phyloP scores from a whole-genome alignment of 179 eudicot species.

The Silene coronaria region DNA sequence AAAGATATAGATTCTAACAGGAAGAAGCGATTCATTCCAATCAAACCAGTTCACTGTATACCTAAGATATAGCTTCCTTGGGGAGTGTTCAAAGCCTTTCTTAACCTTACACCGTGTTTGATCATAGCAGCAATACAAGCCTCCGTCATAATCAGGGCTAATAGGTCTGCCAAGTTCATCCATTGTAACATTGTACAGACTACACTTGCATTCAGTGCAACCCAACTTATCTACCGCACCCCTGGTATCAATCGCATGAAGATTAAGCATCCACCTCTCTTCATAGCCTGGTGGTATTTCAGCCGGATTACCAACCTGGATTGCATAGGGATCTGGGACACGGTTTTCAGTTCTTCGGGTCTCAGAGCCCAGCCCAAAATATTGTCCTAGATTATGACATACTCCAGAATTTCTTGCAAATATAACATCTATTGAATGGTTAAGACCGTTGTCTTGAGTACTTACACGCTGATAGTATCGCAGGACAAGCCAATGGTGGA shows the following conservation, averaged over 20 bases:
- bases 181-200: conserved; percentile 53
- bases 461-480: conserved; percentile 48
- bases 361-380: conserved; percentile 72
- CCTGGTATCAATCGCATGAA: conserved; percentile 81
- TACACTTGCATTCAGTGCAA: conserved; percentile 74
- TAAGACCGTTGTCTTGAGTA: conserved; percentile 15
- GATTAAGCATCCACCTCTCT: conserved; percentile 63
- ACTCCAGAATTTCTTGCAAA: conserved; percentile 42
- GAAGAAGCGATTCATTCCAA: conserved; percentile 54
- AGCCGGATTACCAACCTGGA: conserved; percentile 57
- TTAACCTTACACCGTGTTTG: conserved; percentile 52
- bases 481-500: conserved; percentile 60
- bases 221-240: conserved; percentile 51
- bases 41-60: conserved; percentile 62
- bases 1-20: conserved; percentile 57
- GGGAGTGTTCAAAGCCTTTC: conserved; percentile 36
- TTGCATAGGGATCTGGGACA: conserved; percentile 67
- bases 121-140: conserved; percentile 64
- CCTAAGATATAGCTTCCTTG: conserved; percentile 47
- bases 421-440: conserved; percentile 28
- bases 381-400: conserved; percentile 39
- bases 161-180: conserved; percentile 40
- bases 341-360: conserved; percentile 53
- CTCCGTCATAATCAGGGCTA: conserved; percentile 50
- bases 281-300: conserved; percentile 59